Conservation (phyloP, 805 yeast species). For the Metschnikowia shivogae region DNA sequence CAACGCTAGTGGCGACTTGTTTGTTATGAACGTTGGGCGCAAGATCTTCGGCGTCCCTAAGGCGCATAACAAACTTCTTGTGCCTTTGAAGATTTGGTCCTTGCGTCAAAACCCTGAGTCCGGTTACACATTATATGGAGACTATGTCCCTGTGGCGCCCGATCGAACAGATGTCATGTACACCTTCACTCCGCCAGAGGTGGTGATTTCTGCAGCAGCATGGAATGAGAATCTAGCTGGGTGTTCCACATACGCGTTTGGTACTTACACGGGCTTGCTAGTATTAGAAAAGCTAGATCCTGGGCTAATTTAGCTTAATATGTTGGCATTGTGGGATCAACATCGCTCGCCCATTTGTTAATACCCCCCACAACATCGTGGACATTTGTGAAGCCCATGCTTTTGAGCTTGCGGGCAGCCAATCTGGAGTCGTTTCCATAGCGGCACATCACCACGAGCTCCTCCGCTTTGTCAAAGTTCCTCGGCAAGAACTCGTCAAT, state of each 20-base stretch:
- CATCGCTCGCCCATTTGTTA: constrained; percentile 55
- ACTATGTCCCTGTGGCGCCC: constrained; percentile 27
- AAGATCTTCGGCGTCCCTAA: constrained; percentile 34
- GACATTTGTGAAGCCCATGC: constrained; percentile 46
- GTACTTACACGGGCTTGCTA: constrained; percentile 48
- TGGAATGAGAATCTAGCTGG: constrained; percentile 52
- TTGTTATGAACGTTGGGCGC: constrained; percentile 35
- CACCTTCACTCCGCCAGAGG: constrained; percentile 45
- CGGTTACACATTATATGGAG: constrained; percentile 21
- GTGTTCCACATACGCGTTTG: constrained; percentile 52
- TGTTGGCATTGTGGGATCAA: constrained; percentile 41
- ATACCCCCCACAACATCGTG: constrained; percentile 80
- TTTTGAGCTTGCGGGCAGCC: constrained; percentile 56
- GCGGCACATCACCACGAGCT: constrained; percentile 68
- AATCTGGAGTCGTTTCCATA: constrained; percentile 88
- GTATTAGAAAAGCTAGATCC: constrained; percentile 40
- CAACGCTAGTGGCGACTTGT: constrained; percentile 33
- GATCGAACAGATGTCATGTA: constrained; percentile 25
- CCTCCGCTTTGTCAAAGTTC: constrained; percentile 18
- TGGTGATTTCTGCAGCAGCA: constrained; percentile 44
- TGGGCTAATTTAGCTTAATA: constrained; percentile 10
- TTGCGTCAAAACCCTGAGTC: constrained; percentile 11
- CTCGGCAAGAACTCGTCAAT: constrained; percentile 20
- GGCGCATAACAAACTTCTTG: constrained; percentile 34
- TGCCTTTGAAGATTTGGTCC: constrained; percentile 39